Evolutionary conservation across 176 grass and related monocot species (phyloP).

Genomic region (Carex myosuroides): DNA sequence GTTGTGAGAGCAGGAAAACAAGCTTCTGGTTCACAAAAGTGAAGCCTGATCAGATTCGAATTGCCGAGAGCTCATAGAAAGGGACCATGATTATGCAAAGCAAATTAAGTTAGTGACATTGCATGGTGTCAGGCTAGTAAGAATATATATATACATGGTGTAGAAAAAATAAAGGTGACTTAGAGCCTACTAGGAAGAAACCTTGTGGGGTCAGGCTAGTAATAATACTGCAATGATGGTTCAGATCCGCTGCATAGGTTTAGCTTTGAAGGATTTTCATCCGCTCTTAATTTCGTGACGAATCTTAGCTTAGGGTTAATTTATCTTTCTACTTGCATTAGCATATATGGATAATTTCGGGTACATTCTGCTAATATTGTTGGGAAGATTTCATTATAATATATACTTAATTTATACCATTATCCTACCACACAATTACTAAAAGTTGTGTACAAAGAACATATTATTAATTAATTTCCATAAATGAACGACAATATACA

Average conservation of each 20-base stretch:
- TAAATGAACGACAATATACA: background rate
- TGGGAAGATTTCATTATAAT: background rate
- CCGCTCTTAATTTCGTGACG: conserved; percentile 9
- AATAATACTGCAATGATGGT: background rate
- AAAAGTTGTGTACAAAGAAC: background rate
- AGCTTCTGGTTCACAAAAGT: conserved; percentile 22
- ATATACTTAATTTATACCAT: background rate
- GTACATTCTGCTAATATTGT: conserved; percentile 5
- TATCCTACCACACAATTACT: background rate
- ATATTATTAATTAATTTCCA: background rate
- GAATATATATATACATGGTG: background rate
- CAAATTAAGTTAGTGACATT: background rate
- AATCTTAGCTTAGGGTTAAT: background rate
- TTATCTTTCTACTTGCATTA: background rate
- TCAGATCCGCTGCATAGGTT: background rate
- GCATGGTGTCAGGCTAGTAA: background rate
- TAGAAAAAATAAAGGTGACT: conserved; percentile 2
- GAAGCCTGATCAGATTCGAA: conserved; percentile 24
- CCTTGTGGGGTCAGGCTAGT: conserved; percentile 11
- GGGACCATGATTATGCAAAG: background rate
- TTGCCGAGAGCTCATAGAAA: conserved; percentile 18
- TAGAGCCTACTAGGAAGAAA: conserved; percentile 4
- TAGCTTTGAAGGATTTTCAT: conserved; percentile 6
- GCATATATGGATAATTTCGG: background rate
- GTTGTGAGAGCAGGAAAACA: conserved; percentile 6